Conservation (phyloP, 352 stramenopile species). For the Pelagophyceae sp. region DNA sequence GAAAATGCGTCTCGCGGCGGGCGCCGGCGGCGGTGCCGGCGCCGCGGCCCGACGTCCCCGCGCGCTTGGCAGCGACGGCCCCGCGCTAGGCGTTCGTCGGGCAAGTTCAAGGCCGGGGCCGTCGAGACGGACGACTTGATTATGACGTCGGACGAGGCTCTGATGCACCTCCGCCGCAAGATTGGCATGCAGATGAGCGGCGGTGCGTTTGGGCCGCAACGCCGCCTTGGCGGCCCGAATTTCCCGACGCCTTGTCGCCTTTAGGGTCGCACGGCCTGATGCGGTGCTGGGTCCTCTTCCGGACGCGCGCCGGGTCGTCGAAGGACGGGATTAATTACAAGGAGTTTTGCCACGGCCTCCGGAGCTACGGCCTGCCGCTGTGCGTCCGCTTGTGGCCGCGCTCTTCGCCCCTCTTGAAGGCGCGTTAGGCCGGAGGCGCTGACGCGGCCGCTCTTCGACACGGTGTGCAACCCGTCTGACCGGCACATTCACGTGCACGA, state of each 20-base stretch:
- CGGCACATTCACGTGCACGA: not conserved
- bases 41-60: no score
- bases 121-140: not conserved
- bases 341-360: not conserved
- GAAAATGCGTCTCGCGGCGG: no score
- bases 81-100: not conserved
- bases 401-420: no score
- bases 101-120: not conserved
- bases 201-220: not conserved
- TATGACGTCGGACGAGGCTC: not conserved
- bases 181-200: not conserved
- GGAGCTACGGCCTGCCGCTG: not conserved
- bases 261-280: slow-evolving; percentile 7
- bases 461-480: not conserved
- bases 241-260: not conserved
- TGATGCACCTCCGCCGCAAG: not conserved
- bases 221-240: not conserved
- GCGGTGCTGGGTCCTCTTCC: slow-evolving; percentile 12
- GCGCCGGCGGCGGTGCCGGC: no score
- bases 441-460: not conserved
- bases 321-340: slow-evolving; percentile 1
- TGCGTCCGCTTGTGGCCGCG: not conserved
- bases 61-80: no score
- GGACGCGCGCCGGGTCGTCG: not conserved
- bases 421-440: not conserved